Evolutionary conservation across 2,329 filamentous ascomycete genomes (phyloP).

Genomic region (Canariomyces notabilis): DNA sequence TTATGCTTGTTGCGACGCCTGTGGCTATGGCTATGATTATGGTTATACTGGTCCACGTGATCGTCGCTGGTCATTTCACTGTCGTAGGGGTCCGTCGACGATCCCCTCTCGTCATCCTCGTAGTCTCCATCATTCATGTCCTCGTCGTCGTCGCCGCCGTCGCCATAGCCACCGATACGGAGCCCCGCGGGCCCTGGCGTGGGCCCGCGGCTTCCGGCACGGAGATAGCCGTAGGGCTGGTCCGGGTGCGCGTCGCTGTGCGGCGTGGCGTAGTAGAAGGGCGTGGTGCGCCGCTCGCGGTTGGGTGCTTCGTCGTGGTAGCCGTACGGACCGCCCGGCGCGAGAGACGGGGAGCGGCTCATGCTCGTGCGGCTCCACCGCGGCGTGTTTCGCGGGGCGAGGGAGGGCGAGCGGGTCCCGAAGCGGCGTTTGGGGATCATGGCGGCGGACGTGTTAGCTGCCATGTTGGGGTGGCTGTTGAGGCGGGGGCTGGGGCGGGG

Average conservation of each 20-base stretch:
- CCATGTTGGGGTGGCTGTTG: conserved; percentile 25
- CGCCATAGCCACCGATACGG: conserved; percentile 25
- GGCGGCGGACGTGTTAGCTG: conserved; percentile 34
- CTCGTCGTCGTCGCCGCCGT: conserved; percentile 32
- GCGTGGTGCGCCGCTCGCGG: conserved; percentile 43
- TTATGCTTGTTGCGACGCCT: background rate
- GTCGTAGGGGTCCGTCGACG: conserved; percentile 25
- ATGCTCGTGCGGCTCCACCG: conserved; percentile 43
- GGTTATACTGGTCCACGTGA: conserved; percentile 20
- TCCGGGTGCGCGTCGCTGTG: conserved; percentile 58
- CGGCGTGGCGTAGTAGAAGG: conserved; percentile 71
- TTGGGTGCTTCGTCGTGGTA: conserved; percentile 29
- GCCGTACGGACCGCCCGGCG: conserved; percentile 37
- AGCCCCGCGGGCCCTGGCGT: conserved; percentile 1
- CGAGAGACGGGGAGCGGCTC: conserved; percentile 31
- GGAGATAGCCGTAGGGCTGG: conserved; percentile 25
- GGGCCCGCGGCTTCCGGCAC: conserved; percentile 22
- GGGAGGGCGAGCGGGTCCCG: conserved; percentile 54
- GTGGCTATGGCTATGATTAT: background rate
- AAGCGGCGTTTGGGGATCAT: conserved; percentile 36
- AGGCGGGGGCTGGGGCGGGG: conserved; percentile 29
- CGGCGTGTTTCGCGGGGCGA: conserved; percentile 47
- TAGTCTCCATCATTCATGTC: conserved; percentile 29
- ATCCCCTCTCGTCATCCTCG: conserved; percentile 21
- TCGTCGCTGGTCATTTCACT: conserved; percentile 35